Evolutionary conservation across 352 stramenopile species (phyloP).

Genomic region (Phytophthora sp.): DNA sequence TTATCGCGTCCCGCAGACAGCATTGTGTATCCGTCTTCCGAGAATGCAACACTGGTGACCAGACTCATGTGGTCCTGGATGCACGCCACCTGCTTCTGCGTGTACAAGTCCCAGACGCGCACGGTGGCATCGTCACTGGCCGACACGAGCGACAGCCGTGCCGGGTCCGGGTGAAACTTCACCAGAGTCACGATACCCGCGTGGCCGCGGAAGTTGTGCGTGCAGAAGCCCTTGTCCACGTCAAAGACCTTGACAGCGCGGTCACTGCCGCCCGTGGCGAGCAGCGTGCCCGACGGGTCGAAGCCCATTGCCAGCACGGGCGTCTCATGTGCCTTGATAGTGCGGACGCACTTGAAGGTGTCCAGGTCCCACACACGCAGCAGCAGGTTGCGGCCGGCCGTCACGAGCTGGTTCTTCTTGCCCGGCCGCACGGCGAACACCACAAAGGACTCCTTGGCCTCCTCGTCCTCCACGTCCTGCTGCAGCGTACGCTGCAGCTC

Average conservation of each 20-base stretch:
- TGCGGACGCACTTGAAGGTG: slow-evolving; percentile 75
- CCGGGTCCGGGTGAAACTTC: slow-evolving; percentile 81
- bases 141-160: slow-evolving; percentile 73
- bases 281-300: slow-evolving; percentile 90
- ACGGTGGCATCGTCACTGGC: slow-evolving; percentile 81
- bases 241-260: slow-evolving; percentile 95
- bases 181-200: slow-evolving; percentile 88
- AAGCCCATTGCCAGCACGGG: slow-evolving; percentile 89
- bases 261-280: slow-evolving; percentile 97
- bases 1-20: slow-evolving; percentile 93
- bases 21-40: slow-evolving; percentile 83
- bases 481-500: slow-evolving; percentile 79
- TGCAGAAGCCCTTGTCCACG: slow-evolving; percentile 93
- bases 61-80: slow-evolving; percentile 96
- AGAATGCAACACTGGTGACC: slow-evolving; percentile 94
- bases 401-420: slow-evolving; percentile 82
- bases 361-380: slow-evolving; percentile 88
- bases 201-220: slow-evolving; percentile 93
- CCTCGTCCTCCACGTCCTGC: slow-evolving; percentile 75
- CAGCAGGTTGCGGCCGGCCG: slow-evolving; percentile 82
- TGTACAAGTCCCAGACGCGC: slow-evolving; percentile 87
- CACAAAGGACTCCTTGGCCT: slow-evolving; percentile 86
- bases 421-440: slow-evolving; percentile 78
- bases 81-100: slow-evolving; percentile 84
- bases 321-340: slow-evolving; percentile 79